These are phyloP conservation scores for Dioszegia aurantiaca DNA, from an alignment of 768 basidiomycete species.

Conservation along the genomic window DNA sequence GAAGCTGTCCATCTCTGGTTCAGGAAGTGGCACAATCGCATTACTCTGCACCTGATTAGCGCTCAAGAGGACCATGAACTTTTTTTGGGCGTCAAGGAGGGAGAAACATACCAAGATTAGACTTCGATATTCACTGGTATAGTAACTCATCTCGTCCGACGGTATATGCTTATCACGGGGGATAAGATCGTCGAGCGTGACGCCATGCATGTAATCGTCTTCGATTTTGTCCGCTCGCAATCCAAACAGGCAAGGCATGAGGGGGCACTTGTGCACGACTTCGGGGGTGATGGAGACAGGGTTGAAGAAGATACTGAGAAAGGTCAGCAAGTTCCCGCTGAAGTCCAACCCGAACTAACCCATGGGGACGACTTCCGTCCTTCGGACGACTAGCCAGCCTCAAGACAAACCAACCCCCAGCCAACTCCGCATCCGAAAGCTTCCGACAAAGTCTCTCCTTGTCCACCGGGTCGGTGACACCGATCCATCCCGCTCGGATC, in stretches of 20 bases:
- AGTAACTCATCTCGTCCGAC: neutral
- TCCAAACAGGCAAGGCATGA: neutral
- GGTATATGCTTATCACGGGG: neutral
- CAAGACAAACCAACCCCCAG: neutral
- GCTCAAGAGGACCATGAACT: too few relatives aligned
- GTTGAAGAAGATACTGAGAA: neutral
- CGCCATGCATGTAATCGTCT: neutral
- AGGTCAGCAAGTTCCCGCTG: neutral
- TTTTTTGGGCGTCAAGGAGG: too few relatives aligned
- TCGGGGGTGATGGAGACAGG: neutral
- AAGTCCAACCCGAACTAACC: neutral
- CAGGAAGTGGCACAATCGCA: neutral
- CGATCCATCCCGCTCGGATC: too few relatives aligned
- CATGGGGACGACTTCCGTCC: neutral
- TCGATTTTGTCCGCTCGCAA: neutral
- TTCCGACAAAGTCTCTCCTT: neutral
- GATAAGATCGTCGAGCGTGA: neutral
- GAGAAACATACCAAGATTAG: neutral
- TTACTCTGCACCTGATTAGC: too few relatives aligned
- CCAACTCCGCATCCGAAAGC: neutral
- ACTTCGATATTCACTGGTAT: neutral
- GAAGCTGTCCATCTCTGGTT: neutral
- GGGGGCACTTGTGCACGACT: neutral
- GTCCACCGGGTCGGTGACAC: too few relatives aligned
- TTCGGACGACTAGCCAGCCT: neutral